These are phyloP conservation scores for Russula sp. DNA, from an alignment of 768 basidiomycete genomes.

Conservation along the genomic window DNA sequence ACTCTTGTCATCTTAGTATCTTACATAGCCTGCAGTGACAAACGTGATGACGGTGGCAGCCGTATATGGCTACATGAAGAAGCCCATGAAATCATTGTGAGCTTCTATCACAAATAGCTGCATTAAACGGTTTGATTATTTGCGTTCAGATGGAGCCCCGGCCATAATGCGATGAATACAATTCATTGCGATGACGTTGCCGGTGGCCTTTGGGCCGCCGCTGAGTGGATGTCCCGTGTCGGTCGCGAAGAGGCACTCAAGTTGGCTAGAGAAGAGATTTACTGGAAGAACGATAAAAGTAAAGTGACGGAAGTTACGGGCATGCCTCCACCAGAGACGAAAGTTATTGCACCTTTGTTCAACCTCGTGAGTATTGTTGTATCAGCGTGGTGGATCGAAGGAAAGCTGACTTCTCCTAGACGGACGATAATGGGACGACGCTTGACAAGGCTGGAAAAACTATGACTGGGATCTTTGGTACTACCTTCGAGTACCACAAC, in stretches of 20 bases:
- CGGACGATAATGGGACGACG: slow-evolving; percentile 74
- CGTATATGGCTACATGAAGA: slow-evolving; percentile 78
- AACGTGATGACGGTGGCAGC: slow-evolving; percentile 71
- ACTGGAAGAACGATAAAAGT: slow-evolving; percentile 68
- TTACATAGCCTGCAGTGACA: slow-evolving; percentile 47
- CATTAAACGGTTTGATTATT: slow-evolving; percentile 1
- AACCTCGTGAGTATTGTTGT: slow-evolving; percentile 55
- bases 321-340: slow-evolving; percentile 52
- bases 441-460: slow-evolving; percentile 62
- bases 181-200: slow-evolving; percentile 78
- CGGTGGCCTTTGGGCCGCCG: slow-evolving; percentile 72
- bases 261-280: slow-evolving; percentile 63
- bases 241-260: slow-evolving; percentile 64
- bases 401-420: slow-evolving; percentile 40
- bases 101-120: slow-evolving; percentile 32
- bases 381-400: slow-evolving; percentile 5
- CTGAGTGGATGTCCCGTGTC: slow-evolving; percentile 65
- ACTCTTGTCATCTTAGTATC: background rate
- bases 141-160: slow-evolving; percentile 66
- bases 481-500: slow-evolving; percentile 78
- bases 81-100: slow-evolving; percentile 83
- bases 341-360: slow-evolving; percentile 73
- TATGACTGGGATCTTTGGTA: slow-evolving; percentile 70
- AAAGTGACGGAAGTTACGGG: slow-evolving; percentile 64
- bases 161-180: slow-evolving; percentile 70